Percentiles rank a stretch among this genome's conserved stretches.
Evolutionary conservation across 257 asterid species (phyloP).

Genomic region (Plantago major): DNA sequence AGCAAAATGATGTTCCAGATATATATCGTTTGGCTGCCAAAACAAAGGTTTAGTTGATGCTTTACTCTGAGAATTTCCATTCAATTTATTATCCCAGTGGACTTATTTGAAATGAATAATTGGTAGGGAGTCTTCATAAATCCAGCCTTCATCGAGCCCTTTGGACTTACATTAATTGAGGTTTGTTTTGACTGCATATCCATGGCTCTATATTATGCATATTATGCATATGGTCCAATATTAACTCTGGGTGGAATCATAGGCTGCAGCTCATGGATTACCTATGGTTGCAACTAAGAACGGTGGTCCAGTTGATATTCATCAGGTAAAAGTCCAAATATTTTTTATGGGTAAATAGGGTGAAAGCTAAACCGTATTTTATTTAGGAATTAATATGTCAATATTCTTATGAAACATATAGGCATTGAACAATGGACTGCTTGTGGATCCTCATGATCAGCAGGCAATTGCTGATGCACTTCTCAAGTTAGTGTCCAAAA

Average conservation of each 20-base stretch:
- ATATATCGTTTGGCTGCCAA: conserved; percentile 75
- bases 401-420: conserved; percentile 12
- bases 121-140: conserved; percentile 45
- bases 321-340: conserved; percentile 28
- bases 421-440: conserved; percentile 77
- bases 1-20: conserved; percentile 74
- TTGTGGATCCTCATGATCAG: conserved; percentile 80
- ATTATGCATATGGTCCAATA: not conserved
- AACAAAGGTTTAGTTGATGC: conserved; percentile 49
- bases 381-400: not conserved
- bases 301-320: conserved; percentile 57
- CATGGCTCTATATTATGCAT: not conserved
- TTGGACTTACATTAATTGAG: conserved; percentile 51
- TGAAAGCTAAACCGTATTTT: not conserved
- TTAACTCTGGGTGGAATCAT: conserved; percentile 7
- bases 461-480: conserved; percentile 62
- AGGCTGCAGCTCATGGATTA: conserved; percentile 55
- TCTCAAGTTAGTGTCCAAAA: conserved; percentile 70
- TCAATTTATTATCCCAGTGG: not conserved
- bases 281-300: conserved; percentile 52
- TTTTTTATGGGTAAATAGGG: not conserved
- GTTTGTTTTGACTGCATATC: conserved; percentile 20
- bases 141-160: conserved; percentile 49
- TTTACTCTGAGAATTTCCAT: conserved; percentile 1
- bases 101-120: not conserved